These are phyloP conservation scores for Astrephomene gubernaculifera DNA, from an alignment of 139 green algal species.

Conservation along the genomic window DNA sequence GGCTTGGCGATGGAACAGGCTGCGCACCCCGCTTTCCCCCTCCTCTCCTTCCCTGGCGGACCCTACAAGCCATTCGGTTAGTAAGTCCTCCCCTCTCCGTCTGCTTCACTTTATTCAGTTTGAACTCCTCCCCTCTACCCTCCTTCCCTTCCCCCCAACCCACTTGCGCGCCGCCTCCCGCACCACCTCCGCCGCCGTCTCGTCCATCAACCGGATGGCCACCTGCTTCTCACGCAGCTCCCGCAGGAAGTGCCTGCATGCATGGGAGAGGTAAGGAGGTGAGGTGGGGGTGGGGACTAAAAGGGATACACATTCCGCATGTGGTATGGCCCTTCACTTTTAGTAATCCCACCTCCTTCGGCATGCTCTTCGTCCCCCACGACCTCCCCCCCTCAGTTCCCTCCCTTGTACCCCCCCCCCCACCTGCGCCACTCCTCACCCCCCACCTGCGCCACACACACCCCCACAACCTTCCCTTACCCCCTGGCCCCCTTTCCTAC, in stretches of 20 bases:
- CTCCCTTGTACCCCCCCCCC: background rate
- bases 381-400: background rate
- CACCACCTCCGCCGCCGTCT: conserved; percentile 81
- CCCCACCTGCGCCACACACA: background rate
- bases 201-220: conserved; percentile 85
- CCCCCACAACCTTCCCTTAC: background rate
- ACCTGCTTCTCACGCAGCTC: conserved; percentile 77
- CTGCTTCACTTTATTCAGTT: background rate
- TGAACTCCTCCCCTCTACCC: background rate
- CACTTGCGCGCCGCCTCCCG: conserved; percentile 62
- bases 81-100: background rate
- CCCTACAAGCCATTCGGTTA: no score
- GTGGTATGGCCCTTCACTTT: background rate
- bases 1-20: background rate
- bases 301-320: background rate
- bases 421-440: background rate
- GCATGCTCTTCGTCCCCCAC: background rate
- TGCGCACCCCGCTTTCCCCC: background rate
- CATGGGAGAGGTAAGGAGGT: background rate
- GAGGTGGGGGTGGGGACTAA: background rate
- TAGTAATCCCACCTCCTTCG: background rate
- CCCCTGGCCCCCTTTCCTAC: conserved; percentile 45
- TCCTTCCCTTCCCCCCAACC: background rate
- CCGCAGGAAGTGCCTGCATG: conserved; percentile 63
- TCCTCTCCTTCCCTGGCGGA: background rate